A percentile compares a stretch with the other conserved stretches of the same genome.
Evolutionary conservation across 2,329 filamentous ascomycete species (phyloP).

Genomic region (Diaporthe velutina): DNA sequence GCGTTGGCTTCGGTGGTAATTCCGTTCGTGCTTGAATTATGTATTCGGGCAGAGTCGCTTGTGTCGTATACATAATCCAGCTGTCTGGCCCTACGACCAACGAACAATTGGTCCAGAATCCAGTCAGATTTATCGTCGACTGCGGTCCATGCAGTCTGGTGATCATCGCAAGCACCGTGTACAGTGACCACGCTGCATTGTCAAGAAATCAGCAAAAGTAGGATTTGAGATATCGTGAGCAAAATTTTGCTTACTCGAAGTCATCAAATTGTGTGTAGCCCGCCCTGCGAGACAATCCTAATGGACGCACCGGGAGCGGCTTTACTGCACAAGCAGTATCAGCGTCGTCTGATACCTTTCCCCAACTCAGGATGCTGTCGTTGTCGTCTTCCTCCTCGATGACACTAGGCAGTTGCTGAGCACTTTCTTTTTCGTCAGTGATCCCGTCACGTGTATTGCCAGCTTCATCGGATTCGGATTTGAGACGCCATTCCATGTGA

Average conservation of each 20-base stretch:
- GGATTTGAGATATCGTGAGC: background rate
- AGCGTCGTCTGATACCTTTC: background rate
- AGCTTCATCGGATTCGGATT: background rate
- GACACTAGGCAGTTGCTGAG: background rate
- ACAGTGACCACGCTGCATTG: constrained; percentile 11
- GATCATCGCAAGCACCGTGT: constrained; percentile 1
- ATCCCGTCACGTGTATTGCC: background rate
- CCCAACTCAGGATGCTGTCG: background rate
- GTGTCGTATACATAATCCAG: background rate
- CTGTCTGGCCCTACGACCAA: background rate
- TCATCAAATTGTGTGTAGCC: background rate
- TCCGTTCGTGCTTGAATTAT: background rate
- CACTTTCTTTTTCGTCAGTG: background rate
- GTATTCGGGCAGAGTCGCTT: background rate
- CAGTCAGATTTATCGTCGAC: background rate
- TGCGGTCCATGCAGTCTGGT: background rate
- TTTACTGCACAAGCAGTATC: background rate
- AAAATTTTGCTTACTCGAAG: background rate
- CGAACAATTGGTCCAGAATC: background rate
- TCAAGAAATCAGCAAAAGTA: background rate
- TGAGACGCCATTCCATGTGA: no score
- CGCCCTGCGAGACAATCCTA: background rate
- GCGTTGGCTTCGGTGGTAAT: background rate
- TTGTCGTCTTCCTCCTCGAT: background rate
- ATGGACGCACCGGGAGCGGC: no score